These are phyloP conservation scores for Lepidium campestre DNA, from an alignment of 441 rosid species.

Conservation along the genomic window DNA sequence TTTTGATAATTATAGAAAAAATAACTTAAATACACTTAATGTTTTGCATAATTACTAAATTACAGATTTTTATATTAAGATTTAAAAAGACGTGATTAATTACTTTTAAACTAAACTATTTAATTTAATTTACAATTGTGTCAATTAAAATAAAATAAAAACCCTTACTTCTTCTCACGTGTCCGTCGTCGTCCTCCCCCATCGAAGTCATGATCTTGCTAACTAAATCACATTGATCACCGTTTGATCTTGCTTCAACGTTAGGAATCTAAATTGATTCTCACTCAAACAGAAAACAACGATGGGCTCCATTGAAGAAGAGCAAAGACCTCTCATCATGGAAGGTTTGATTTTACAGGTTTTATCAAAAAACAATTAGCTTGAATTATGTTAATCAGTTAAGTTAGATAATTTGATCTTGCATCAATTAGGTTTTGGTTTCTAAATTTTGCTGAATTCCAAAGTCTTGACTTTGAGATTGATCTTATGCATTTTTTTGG, in stretches of 20 bases:
- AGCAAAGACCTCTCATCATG: slow-evolving; percentile 26
- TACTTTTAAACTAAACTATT: too few relatives aligned
- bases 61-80: too few relatives aligned
- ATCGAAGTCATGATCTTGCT: slow-evolving; percentile 68
- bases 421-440: background rate
- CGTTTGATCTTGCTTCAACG: slow-evolving; percentile 33
- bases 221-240: slow-evolving; percentile 61
- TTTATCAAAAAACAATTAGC: background rate
- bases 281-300: background rate
- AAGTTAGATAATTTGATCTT: background rate
- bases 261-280: slow-evolving; percentile 13
- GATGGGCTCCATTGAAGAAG: slow-evolving; percentile 35
- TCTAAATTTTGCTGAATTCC: background rate
- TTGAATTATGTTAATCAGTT: background rate
- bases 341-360: slow-evolving; percentile 27
- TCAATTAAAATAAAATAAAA: too few relatives aligned
- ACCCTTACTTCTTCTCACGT: too few relatives aligned
- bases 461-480: background rate
- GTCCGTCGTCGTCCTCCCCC: too few relatives aligned
- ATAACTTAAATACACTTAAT: too few relatives aligned
- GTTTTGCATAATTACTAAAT: too few relatives aligned
- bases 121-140: too few relatives aligned
- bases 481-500: background rate
- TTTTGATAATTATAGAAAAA: too few relatives aligned
- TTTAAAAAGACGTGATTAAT: too few relatives aligned